These are phyloP conservation scores for Erysimum cheiri DNA, from an alignment of 441 rosid genomes.

Conservation along the genomic window DNA sequence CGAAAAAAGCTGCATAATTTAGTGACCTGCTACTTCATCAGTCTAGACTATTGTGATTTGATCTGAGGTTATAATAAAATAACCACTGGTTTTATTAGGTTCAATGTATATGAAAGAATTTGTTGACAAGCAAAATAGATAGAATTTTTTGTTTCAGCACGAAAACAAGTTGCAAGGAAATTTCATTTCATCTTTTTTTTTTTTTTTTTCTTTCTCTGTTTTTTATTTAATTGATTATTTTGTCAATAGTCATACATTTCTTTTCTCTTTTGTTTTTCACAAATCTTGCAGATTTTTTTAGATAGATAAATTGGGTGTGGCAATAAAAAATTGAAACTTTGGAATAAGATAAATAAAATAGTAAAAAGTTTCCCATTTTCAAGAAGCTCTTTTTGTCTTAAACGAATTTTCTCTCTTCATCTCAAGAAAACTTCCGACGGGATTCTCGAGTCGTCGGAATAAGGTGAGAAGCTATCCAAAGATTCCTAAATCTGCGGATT, in stretches of 20 bases:
- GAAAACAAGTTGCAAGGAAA: neutral
- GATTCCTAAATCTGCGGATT: constrained; percentile 3
- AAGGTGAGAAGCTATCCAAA: constrained; percentile 22
- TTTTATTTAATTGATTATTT: neutral
- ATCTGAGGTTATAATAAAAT: neutral
- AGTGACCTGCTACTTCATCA: neutral
- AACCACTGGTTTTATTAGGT: constrained; percentile 9
- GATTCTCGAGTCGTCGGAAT: constrained; percentile 31
- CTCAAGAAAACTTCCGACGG: constrained; percentile 27
- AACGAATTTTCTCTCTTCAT: constrained; percentile 19
- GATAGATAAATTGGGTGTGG: constrained; percentile 48
- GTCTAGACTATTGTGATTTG: neutral
- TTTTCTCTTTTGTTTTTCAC: neutral
- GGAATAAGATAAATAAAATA: constrained; percentile 11
- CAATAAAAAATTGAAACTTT: constrained; percentile 30
- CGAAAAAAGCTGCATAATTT: neutral
- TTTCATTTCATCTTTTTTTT: neutral
- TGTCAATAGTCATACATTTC: too few relatives aligned
- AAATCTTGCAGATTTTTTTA: neutral
- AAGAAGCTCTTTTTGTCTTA: constrained; percentile 22
- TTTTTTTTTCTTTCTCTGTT: constrained; percentile 11
- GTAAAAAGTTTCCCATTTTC: neutral
- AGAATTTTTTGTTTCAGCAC: neutral
- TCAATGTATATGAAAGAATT: constrained; percentile 21
- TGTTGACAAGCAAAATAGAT: neutral